A percentile compares a stretch with the other conserved stretches of the same genome.
These are phyloP conservation scores for Agrocybe pediades DNA, from an alignment of 768 basidiomycete genomes.

Conservation along the genomic window DNA sequence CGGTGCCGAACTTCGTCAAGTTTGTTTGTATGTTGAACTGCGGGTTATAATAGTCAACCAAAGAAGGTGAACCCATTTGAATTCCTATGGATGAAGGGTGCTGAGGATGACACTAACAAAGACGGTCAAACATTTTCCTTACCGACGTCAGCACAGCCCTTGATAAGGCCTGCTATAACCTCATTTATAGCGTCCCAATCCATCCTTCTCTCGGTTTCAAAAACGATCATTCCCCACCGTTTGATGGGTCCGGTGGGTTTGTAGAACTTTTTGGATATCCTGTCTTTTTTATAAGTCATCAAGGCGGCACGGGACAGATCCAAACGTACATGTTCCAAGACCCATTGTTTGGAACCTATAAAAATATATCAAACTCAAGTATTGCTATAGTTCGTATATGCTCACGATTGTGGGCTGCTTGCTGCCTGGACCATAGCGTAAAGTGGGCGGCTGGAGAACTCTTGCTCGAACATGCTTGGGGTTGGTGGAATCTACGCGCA, in stretches of 20 bases:
- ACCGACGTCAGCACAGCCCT: slow-evolving; percentile 60
- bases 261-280: slow-evolving; percentile 75
- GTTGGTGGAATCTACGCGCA: slow-evolving; percentile 55
- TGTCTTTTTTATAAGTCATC: slow-evolving; percentile 20
- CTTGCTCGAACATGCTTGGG: slow-evolving; percentile 65
- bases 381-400: background rate
- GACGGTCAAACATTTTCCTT: slow-evolving; percentile 20
- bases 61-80: slow-evolving; percentile 42
- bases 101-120: background rate
- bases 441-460: slow-evolving; percentile 60
- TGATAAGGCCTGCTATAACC: slow-evolving; percentile 55
- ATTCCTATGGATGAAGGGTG: slow-evolving; percentile 52
- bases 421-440: slow-evolving; percentile 65
- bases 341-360: slow-evolving; percentile 63
- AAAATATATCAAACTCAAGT: background rate
- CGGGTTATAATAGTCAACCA: slow-evolving; percentile 57
- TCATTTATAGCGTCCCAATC: slow-evolving; percentile 45
- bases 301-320: background rate
- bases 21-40: slow-evolving; percentile 57
- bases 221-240: slow-evolving; percentile 67
- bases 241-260: slow-evolving; percentile 48
- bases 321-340: slow-evolving; percentile 73
- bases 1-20: slow-evolving; percentile 52
- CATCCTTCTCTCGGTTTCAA: slow-evolving; percentile 64
- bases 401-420: slow-evolving; percentile 60